Evolutionary conservation across 176 grass and related monocot species (phyloP), one percentile per base, ranked within the genome.

Genomic region (Triticum timopheevii): DNA sequence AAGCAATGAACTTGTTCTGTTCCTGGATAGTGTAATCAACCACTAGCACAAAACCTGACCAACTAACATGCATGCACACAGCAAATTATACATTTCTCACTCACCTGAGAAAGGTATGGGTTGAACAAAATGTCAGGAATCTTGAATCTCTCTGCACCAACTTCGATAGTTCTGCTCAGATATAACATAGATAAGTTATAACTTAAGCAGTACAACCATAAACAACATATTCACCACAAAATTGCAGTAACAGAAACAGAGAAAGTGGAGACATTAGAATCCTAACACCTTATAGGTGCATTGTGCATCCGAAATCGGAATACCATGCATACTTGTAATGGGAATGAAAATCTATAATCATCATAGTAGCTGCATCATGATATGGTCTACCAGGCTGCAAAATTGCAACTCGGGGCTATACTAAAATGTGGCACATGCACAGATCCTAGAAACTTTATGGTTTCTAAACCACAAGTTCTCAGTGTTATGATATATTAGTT

Each of bases 61-160:
- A 58, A 71, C 24, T 19, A 52, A 76, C 66, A 31, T 54, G 77
- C 42, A 80, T 61, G 11, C 10, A 33, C n/a, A 80, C 4, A 76
- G 28, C 19, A 80, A 47, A 71, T 84, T 79, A 79, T 52, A 76
- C 13, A 64, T 64, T 75, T 80, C 58, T 65, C 28, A 66, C 38
- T 93, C 87, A 99, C 97, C 97, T 94, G 94, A 44, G 92, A 91
- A 76, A 99, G 84, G 80, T 86, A 91, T 78, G 97, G 94, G 83
- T 99, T 99, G 83, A 99, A 99, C 69, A 99, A 81, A 89, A 99
- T 87, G 86, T 99, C 97, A 76, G 97, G 94, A 92, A 96, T 85
- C 92, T 99, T 99, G 85, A 99, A 99, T 96, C 97, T 96, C 85
- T 96, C 94, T 31, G 97, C 90, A 75, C 97, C 97, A 86, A 99